A percentile compares a stretch with the other conserved stretches of the same genome.
Conservation (phyloP, 2,329 filamentous ascomycete genomes). For the Botrytis deweyae region DNA sequence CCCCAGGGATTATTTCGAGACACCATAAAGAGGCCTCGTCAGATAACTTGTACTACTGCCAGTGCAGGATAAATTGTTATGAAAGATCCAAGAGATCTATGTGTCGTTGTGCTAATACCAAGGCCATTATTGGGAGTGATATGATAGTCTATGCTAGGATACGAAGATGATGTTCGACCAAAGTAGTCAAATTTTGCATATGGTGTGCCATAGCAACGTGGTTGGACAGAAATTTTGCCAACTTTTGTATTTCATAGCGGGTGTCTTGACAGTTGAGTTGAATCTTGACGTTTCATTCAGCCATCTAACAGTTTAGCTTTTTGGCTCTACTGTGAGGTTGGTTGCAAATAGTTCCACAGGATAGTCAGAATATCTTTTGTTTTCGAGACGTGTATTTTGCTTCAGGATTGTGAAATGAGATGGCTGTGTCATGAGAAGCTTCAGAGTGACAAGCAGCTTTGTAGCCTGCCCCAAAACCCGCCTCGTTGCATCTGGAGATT, state of each 20-base stretch:
- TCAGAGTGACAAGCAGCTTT: neutral
- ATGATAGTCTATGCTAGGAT: slow-evolving; percentile 8
- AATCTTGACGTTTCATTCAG: neutral
- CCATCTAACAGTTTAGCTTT: neutral
- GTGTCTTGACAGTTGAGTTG: neutral
- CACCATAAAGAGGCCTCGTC: neutral
- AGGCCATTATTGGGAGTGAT: neutral
- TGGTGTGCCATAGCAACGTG: neutral
- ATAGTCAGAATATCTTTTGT: neutral
- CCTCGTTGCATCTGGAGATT: neutral
- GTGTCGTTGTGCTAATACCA: neutral
- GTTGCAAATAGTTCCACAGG: neutral
- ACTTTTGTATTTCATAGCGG: neutral
- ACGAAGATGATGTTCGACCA: neutral
- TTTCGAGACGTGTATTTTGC: neutral
- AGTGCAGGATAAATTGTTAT: neutral
- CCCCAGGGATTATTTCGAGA: neutral
- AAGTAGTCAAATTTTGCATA: neutral
- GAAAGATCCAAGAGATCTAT: neutral
- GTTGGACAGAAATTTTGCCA: neutral
- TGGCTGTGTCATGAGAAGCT: neutral
- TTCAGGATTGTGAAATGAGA: neutral
- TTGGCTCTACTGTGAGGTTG: neutral
- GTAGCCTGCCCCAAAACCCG: neutral
- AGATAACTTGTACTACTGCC: neutral